Percentiles rank a stretch among this genome's conserved stretches.
These are phyloP conservation scores for Coemansia javaensis DNA, from an alignment of 192 early-diverging fungal species.

Conservation along the genomic window DNA sequence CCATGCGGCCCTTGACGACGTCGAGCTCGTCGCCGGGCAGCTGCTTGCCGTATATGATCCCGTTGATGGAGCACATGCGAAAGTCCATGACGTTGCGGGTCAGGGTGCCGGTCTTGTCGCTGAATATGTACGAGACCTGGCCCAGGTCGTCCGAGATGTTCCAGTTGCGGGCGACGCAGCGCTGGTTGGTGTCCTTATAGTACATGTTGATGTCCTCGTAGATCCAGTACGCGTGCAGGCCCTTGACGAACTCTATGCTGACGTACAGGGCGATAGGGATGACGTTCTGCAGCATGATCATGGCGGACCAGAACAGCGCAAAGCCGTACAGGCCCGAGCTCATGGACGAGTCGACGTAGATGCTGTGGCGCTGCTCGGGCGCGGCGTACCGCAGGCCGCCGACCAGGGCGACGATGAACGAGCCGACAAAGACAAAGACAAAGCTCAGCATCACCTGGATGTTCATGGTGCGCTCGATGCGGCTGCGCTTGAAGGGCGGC, in stretches of 20 bases:
- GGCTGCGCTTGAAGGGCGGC: constrained; percentile 84
- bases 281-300: constrained; percentile 95
- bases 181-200: constrained; percentile 38
- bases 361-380: constrained; percentile 24
- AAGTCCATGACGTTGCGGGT: constrained; percentile 97
- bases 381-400: constrained; percentile 44
- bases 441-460: constrained; percentile 57
- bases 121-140: constrained; percentile 94
- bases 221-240: constrained; percentile 81
- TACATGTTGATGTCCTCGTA: constrained; percentile 87
- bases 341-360: constrained; percentile 37
- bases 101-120: constrained; percentile 95
- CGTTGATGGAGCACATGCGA: constrained; percentile 85
- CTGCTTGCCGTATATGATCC: constrained; percentile 78
- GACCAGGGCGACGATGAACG: constrained; percentile 53
- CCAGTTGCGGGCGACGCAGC: constrained; percentile 58
- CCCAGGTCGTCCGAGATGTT: constrained; percentile 95
- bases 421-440: constrained; percentile 50
- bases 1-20: constrained; percentile 48
- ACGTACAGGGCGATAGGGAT: constrained; percentile 96
- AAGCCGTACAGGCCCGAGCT: constrained; percentile 32
- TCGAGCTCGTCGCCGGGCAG: constrained; percentile 65
- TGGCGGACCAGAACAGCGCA: constrained; percentile 56
- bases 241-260: constrained; percentile 89
- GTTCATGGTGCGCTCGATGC: constrained; percentile 85